Conservation (phyloP, 78 protist species). For the Dictyostelium brefeldianum region DNA sequence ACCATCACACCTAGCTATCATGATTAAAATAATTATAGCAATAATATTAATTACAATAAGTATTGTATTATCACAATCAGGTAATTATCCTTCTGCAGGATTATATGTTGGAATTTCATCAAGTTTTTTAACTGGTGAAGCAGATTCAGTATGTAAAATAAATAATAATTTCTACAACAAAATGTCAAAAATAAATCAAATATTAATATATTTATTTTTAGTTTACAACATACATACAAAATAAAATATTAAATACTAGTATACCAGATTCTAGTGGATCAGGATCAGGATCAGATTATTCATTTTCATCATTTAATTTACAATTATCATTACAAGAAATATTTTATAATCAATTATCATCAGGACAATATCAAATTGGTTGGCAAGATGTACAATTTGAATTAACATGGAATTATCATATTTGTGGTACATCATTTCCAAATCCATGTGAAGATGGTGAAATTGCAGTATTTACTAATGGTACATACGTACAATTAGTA, state of each 20-base stretch:
- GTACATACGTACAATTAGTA: background rate
- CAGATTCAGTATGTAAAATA: background rate
- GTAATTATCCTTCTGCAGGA: slow-evolving; percentile 28
- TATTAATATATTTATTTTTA: too few relatives aligned
- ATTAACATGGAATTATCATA: slow-evolving; percentile 45
- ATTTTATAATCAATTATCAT: background rate
- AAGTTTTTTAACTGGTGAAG: background rate
- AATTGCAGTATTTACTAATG: slow-evolving; percentile 28
- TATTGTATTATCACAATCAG: background rate
- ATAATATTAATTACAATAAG: background rate
- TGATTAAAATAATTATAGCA: too few relatives aligned
- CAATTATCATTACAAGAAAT: background rate
- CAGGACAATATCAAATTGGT: background rate
- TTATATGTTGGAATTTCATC: slow-evolving; percentile 4
- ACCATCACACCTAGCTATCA: too few relatives aligned
- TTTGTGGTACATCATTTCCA: slow-evolving; percentile 39
- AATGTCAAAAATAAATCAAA: background rate
- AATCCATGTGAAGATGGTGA: slow-evolving; percentile 41
- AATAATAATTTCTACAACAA: too few relatives aligned
- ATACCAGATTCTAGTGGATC: background rate
- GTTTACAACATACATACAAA: background rate
- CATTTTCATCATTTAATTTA: background rate
- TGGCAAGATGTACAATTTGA: slow-evolving; percentile 9
- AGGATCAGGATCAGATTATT: background rate
- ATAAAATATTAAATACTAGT: background rate